Evolutionary conservation across 2,329 filamentous ascomycete species (phyloP), one percentile per base, ranked within the genome.

Genomic region (Ophiostoma montium): DNA sequence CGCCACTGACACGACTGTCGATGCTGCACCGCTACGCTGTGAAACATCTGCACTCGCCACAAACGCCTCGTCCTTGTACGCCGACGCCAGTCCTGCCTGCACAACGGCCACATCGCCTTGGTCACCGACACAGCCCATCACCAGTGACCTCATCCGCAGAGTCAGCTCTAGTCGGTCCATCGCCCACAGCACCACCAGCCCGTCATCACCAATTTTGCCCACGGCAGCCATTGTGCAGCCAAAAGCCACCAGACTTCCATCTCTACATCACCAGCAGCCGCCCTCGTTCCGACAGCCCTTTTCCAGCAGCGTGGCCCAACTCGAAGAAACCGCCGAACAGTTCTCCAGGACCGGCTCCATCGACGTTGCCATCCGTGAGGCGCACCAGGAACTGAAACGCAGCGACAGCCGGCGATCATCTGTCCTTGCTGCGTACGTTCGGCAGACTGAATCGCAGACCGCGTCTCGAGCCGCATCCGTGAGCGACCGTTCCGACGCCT

Each of bases 261-360:
- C 48, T n/a, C 43, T 35, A 30, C 48, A n/a, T 8, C 39, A 35
- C 13, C 43, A 45, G 5, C 49, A 47, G 36, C 48, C 49, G 21
- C 51, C 68, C 45, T 71, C 46, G 70, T 79, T 50, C 75, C 80
- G 51, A 77, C 35, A 38, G 19, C 35, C 10, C 35, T 38, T 12
- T 23, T 42, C 21, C 39, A 42, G 39, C 60, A 87, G 83, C 66
- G 80, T 89, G 54, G 78, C 81, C 55, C 76, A 80, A 46, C 75
- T 89, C 54, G 84, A 90, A 64, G 80, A 82, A 55, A 82, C 79
- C 11, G 84, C 84, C 45, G 84, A 88, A 64, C 75, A 79, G 55
- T 70, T 89, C 62, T 85, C 82, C 57, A 75, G 76, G 67, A 81
- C 79, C 50, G 84, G 80, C 54, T 86, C 84, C 53, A 84, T 88